phyloP scores from a whole-genome alignment of 495 filamentous ascomycete genomes.

The Penicillium paradoxum region DNA sequence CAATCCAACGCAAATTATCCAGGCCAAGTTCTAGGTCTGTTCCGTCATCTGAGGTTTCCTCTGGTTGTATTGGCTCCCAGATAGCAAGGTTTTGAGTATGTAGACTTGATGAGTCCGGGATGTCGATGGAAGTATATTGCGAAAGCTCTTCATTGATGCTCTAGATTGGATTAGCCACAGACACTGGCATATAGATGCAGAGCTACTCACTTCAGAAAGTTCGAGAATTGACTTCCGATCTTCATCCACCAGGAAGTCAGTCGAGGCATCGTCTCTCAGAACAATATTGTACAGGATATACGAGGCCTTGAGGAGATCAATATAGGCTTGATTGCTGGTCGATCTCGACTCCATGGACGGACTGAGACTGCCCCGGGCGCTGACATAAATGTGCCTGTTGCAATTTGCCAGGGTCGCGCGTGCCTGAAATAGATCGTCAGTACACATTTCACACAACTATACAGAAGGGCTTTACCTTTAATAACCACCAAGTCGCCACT shows the following conservation, averaged over 20 bases:
- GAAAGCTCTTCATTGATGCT: slow-evolving; percentile 33
- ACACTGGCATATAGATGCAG: not conserved
- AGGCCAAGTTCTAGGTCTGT: slow-evolving; percentile 17
- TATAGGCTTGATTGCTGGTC: slow-evolving; percentile 32
- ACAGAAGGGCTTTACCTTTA: slow-evolving; percentile 30
- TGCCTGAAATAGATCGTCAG: slow-evolving; percentile 12
- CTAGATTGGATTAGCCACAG: slow-evolving; percentile 12
- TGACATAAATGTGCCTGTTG: slow-evolving; percentile 21
- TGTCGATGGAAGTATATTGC: slow-evolving; percentile 28
- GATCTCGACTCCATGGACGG: slow-evolving; percentile 22
- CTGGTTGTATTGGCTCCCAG: slow-evolving; percentile 36
- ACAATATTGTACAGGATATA: slow-evolving; percentile 40
- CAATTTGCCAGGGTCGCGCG: slow-evolving; percentile 23
- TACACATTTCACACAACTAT: not conserved
- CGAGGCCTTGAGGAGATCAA: slow-evolving; percentile 41
- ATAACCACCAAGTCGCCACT: slow-evolving; percentile 42
- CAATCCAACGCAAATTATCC: slow-evolving; percentile 32
- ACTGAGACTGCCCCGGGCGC: slow-evolving; percentile 23
- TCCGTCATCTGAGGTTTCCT: slow-evolving; percentile 22
- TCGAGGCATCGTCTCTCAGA: slow-evolving; percentile 22
- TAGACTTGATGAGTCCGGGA: slow-evolving; percentile 23
- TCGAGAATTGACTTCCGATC: slow-evolving; percentile 38
- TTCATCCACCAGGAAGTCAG: slow-evolving; percentile 29
- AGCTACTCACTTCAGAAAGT: slow-evolving; percentile 30
- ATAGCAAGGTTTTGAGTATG: slow-evolving; percentile 31